These are phyloP conservation scores for Leptographium procerum DNA, from an alignment of 2,329 filamentous ascomycete species.

Conservation along the genomic window DNA sequence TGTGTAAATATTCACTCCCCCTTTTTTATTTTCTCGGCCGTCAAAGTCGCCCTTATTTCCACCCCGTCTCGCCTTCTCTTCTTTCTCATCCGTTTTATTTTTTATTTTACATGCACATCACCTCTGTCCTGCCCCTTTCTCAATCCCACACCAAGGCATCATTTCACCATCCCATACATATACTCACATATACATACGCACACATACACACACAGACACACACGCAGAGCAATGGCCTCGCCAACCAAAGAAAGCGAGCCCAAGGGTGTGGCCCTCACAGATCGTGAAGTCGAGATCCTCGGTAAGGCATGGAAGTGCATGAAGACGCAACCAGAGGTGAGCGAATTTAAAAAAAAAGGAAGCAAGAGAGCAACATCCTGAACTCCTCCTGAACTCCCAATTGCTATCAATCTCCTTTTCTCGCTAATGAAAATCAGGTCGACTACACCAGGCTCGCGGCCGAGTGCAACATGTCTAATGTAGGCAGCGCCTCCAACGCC, in stretches of 20 bases:
- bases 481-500: slow-evolving; percentile 14
- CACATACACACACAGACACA: background rate
- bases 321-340: slow-evolving; percentile 16
- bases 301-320: slow-evolving; percentile 16
- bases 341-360: too few relatives aligned
- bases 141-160: too few relatives aligned
- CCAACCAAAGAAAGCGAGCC: background rate
- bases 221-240: background rate
- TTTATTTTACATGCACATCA: too few relatives aligned
- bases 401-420: too few relatives aligned
- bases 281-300: slow-evolving; percentile 16
- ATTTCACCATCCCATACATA: background rate
- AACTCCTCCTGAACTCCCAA: too few relatives aligned
- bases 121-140: too few relatives aligned
- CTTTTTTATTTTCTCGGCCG: background rate
- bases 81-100: too few relatives aligned
- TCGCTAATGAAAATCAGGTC: too few relatives aligned
- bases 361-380: too few relatives aligned
- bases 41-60: background rate
- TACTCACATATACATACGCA: background rate
- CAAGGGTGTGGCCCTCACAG: slow-evolving; percentile 10
- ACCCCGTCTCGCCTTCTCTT: background rate
- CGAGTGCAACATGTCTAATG: slow-evolving; percentile 16
- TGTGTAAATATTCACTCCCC: too few relatives aligned
- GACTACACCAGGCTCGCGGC: slow-evolving; percentile 15